Percentiles rank a stretch among this genome's conserved stretches.
Conservation (phyloP, 805 yeast genomes). For the Hanseniaspora clermontiae region DNA sequence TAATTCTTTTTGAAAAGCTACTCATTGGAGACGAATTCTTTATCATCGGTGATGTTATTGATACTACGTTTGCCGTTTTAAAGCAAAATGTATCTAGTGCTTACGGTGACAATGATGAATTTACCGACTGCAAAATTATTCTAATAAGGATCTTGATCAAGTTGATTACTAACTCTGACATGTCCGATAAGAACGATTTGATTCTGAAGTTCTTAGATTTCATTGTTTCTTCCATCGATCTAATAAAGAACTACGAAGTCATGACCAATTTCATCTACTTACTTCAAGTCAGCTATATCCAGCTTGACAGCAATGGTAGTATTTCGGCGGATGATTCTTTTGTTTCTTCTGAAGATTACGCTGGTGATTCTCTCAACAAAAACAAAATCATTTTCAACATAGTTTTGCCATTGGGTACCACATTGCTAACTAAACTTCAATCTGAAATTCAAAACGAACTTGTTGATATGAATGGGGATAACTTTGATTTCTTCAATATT, state of each 20-base stretch:
- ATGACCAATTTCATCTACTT: conserved; percentile 31
- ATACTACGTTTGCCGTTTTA: conserved; percentile 34
- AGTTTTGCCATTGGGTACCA: conserved; percentile 40
- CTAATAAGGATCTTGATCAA: background rate
- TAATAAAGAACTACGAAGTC: conserved; percentile 31
- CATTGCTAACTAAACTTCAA: conserved; percentile 26
- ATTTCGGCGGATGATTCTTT: conserved; percentile 16
- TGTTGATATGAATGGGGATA: conserved; percentile 27
- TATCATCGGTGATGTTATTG: conserved; percentile 29
- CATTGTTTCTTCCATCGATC: conserved; percentile 38
- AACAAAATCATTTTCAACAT: conserved; percentile 42
- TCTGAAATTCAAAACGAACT: conserved; percentile 17
- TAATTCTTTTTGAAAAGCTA: conserved; percentile 18
- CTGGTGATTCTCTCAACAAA: background rate
- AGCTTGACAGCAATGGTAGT: conserved; percentile 25
- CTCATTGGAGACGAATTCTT: conserved; percentile 26
- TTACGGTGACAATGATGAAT: conserved; percentile 24
- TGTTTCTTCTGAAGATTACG: background rate
- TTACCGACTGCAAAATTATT: background rate
- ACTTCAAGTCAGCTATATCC: conserved; percentile 38
- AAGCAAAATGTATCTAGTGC: conserved; percentile 26
- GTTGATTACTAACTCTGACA: conserved; percentile 11
- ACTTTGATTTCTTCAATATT: conserved; percentile 35
- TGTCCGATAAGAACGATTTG: conserved; percentile 25
- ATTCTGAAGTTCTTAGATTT: conserved; percentile 32